These are phyloP conservation scores for Kodamaea derodonti DNA, from an alignment of 1,139 yeast genomes.

Conservation along the genomic window DNA sequence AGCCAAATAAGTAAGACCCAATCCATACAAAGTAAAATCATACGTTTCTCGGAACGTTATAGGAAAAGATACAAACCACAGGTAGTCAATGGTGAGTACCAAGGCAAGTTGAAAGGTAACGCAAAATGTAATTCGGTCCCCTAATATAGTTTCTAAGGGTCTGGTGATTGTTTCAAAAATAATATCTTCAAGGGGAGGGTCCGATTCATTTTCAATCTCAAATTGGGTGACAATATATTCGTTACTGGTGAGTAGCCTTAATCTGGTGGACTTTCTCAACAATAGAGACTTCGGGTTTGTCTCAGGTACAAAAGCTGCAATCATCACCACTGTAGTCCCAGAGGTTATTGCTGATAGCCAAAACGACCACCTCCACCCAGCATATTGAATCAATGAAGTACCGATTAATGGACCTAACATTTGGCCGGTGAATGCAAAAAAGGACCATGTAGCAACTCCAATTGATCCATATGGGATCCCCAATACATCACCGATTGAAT, in stretches of 20 bases:
- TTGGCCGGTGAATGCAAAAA: conserved; percentile 33
- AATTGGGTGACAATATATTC: conserved; percentile 24
- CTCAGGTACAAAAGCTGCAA: no score
- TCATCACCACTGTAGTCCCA: no score
- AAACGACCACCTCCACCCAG: no score
- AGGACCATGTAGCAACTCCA: conserved; percentile 32
- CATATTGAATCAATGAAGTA: no score
- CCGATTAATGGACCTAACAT: conserved; percentile 35
- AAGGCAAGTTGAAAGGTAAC: conserved; percentile 49
- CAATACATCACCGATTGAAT: conserved; percentile 27
- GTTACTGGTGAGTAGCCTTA: conserved; percentile 34
- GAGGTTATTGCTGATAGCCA: no score
- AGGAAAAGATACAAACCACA: conserved; percentile 63
- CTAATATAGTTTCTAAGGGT: conserved; percentile 39
- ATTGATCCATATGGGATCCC: conserved; percentile 25
- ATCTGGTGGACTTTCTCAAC: conserved; percentile 33
- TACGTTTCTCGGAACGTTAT: conserved; percentile 44
- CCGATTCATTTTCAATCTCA: conserved; percentile 20
- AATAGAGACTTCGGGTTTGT: no score
- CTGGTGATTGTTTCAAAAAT: conserved; percentile 44
- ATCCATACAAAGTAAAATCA: conserved; percentile 43
- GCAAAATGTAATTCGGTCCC: conserved; percentile 44
- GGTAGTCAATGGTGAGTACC: conserved; percentile 50
- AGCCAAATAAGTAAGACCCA: conserved; percentile 45
- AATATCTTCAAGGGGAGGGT: conserved; percentile 19